Percentiles rank a stretch among this genome's conserved stretches.
Conservation (phyloP, 306 rosid genomes). For the Ormosia emarginata region DNA sequence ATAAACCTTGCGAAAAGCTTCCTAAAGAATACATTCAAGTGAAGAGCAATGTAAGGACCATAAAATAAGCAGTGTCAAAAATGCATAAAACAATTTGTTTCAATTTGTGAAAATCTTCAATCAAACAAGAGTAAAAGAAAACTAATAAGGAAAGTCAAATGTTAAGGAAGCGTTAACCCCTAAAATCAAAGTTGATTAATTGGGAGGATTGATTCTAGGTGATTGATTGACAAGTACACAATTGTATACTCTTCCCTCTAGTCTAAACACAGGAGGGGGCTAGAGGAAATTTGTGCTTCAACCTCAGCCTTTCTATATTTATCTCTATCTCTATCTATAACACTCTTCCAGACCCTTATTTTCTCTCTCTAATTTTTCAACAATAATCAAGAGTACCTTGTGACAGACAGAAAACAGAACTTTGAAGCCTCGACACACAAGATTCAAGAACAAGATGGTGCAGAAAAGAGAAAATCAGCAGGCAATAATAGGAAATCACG, state of each 20-base stretch:
- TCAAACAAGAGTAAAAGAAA: not conserved
- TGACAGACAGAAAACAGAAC: not conserved
- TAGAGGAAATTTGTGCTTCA: not conserved
- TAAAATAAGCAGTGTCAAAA: not conserved
- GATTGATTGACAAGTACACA: not conserved
- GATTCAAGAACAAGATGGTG: conserved; percentile 2
- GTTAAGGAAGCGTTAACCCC: not conserved
- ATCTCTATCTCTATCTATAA: not conserved
- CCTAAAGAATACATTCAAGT: conserved; percentile 50
- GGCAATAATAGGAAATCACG: not conserved
- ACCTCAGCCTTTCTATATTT: not conserved
- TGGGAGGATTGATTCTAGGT: not conserved
- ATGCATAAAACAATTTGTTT: not conserved
- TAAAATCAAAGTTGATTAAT: not conserved
- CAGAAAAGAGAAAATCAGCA: not conserved
- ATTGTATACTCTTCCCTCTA: not conserved
- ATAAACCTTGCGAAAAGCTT: conserved; percentile 88
- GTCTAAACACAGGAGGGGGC: not conserved
- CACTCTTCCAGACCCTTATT: not conserved
- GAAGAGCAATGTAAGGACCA: conserved; percentile 19
- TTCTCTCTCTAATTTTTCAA: not conserved
- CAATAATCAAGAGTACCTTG: not conserved
- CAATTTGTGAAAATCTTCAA: conserved; percentile 5
- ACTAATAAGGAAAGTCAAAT: not conserved
- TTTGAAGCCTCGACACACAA: conserved; percentile 17